A percentile compares a stretch with the other conserved stretches of the same genome.
phyloP scores from a whole-genome alignment of 2,329 filamentous ascomycete species.

The Phialocephala sp. region DNA sequence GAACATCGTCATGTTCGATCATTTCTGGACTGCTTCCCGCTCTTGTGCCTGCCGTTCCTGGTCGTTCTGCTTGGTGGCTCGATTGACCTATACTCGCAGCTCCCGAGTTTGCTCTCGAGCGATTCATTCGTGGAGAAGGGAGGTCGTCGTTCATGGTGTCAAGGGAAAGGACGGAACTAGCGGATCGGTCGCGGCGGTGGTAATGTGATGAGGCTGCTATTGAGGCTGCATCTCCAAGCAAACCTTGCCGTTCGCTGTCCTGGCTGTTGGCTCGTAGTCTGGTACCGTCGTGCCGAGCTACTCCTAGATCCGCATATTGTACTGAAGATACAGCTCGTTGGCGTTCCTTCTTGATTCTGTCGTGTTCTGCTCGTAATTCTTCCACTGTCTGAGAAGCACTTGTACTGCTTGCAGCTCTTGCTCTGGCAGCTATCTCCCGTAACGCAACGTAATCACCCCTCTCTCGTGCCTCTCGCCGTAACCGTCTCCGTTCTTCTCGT shows the following conservation, averaged over 20 bases:
- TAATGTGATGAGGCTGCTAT: conserved; percentile 46
- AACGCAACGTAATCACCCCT: conserved; percentile 73
- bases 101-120: conserved; percentile 52
- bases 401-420: conserved; percentile 49
- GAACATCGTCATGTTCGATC: conserved; percentile 40
- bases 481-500: conserved; percentile 74
- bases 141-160: conserved; percentile 51
- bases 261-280: conserved; percentile 74
- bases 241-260: conserved; percentile 73
- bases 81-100: conserved; percentile 45
- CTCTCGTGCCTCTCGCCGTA: conserved; percentile 73
- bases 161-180: conserved; percentile 62
- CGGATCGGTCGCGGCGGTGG: conserved; percentile 55
- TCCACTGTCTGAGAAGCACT: conserved; percentile 57
- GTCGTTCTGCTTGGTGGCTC: conserved; percentile 23
- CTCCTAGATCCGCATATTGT: conserved; percentile 76
- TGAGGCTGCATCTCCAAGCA: conserved; percentile 72
- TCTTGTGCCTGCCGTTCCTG: conserved; percentile 24
- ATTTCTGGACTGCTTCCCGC: conserved; percentile 42
- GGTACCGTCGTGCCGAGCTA: conserved; percentile 79
- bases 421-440: conserved; percentile 63
- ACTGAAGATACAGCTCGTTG: conserved; percentile 76
- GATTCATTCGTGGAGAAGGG: conserved; percentile 47
- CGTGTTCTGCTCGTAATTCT: conserved; percentile 61
- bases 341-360: conserved; percentile 62